Evolutionary conservation across 345 rosid genomes (phyloP), one percentile per base, ranked within the genome.

Genomic region (Dovyalis caffra): DNA sequence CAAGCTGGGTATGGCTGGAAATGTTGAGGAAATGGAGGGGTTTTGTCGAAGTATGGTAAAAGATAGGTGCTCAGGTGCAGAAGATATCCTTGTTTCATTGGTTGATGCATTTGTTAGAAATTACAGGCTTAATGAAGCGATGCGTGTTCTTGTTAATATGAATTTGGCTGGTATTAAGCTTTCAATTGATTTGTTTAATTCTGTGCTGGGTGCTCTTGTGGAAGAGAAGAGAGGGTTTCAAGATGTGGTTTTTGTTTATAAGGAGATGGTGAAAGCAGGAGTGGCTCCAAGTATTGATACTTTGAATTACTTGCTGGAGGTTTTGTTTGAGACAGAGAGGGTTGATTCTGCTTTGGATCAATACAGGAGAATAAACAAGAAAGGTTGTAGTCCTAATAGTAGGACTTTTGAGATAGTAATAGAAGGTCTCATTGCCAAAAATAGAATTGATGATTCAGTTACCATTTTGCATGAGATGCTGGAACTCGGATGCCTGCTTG

Each of bases 241-340:
- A 32, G 84, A 80, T 58, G 57, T 83, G 21, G 28, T 87, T 66
- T 86, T 89, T 78, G 86, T 89, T 66, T 87, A 89, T 60, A 89
- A 89, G 81, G 90, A 87, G 72, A 87, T 89, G 90, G 83, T 87
- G 61, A 89, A 86, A 74, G 90, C 81, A 38, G 86, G 87, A 26
- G 71, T 86, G 58, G 69, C 71, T 6, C 90, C 92, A 1, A 83
- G 40, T 9, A 78, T 84, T 37, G 79, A 82, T 69, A 86, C 89
- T 71, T 63, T 89, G 83, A 89, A 87, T 79, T 73, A 25, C 80
- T n/a, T 73, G 80, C 70, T 87, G 68, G 88, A 85, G 76, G 83
- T 79, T 72, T 76, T 87, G 76, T 80, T 87, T 73, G 73, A 84
- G 68, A 80, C 80, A 25, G 80, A 33, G 8, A 79, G 75, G 83